Conservation (phyloP, 805 yeast species). For the Nakazawaea ernobii region DNA sequence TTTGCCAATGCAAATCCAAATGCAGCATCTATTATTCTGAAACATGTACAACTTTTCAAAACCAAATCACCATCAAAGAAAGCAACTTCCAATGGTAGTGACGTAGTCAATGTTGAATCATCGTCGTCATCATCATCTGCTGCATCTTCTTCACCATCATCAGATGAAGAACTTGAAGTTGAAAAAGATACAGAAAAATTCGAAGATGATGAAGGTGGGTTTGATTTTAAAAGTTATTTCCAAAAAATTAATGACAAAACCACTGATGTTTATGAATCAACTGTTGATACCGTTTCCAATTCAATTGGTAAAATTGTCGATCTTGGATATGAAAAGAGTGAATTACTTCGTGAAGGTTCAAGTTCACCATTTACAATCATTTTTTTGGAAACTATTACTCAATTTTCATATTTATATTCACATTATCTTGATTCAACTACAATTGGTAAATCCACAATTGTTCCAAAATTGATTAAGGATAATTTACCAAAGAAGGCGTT, state of each 20-base stretch:
- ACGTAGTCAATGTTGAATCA: conserved; percentile 1
- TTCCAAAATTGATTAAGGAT: conserved; percentile 20
- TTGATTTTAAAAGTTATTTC: conserved; percentile 22
- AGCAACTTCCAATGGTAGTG: background rate
- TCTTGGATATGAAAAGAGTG: conserved; percentile 4
- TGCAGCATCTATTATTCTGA: conserved; percentile 1
- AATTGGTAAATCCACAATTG: conserved; percentile 9
- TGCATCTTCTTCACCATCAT: background rate
- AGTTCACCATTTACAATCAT: conserved; percentile 6
- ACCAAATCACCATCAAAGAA: conserved; percentile 8
- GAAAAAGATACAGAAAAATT: conserved; percentile 8
- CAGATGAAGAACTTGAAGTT: conserved; percentile 8
- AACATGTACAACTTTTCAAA: conserved; percentile 6
- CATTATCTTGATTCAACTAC: conserved; percentile 6
- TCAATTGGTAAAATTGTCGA: conserved; percentile 3
- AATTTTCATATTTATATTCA: conserved; percentile 3
- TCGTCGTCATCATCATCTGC: background rate
- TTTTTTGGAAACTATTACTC: background rate
- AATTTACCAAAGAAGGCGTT: conserved; percentile 19
- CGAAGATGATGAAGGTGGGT: conserved; percentile 4
- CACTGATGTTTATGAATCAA: background rate
- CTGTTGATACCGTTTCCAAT: background rate
- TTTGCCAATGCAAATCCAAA: conserved; percentile 4
- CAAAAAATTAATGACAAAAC: background rate
- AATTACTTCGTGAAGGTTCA: conserved; percentile 4